These are phyloP conservation scores for Aspergillus taichungensis DNA, from an alignment of 495 filamentous ascomycete genomes.

Conservation along the genomic window DNA sequence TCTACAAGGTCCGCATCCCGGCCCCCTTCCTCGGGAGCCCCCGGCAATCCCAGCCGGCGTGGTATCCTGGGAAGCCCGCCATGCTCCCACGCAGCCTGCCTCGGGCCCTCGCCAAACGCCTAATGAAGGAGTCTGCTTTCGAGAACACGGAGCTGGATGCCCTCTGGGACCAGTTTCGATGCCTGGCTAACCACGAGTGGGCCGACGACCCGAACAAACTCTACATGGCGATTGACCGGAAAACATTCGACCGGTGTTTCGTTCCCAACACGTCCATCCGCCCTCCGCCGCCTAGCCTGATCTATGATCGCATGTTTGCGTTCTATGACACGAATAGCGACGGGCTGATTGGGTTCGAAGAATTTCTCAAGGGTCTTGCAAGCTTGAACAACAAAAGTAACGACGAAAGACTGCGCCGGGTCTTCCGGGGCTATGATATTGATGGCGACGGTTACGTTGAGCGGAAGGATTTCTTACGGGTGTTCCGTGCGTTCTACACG, in stretches of 20 bases:
- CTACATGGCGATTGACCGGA: conserved; percentile 75
- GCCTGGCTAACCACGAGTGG: conserved; percentile 80
- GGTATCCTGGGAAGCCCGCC: conserved; percentile 84
- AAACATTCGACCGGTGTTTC: conserved; percentile 84
- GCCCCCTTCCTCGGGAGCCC: conserved; percentile 58
- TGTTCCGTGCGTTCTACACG: conserved; percentile 85
- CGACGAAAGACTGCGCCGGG: conserved; percentile 56
- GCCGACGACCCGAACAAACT: conserved; percentile 70
- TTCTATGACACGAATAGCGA: conserved; percentile 91
- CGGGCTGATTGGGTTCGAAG: conserved; percentile 85
- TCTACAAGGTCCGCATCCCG: conserved; percentile 84
- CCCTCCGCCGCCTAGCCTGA: conserved; percentile 72
- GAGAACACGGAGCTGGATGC: conserved; percentile 81
- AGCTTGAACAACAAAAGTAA: conserved; percentile 64
- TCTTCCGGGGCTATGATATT: conserved; percentile 88
- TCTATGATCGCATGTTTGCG: conserved; percentile 91
- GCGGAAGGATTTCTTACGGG: conserved; percentile 80
- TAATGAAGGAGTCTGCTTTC: conserved; percentile 65
- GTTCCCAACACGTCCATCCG: conserved; percentile 70
- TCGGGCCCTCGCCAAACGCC: conserved; percentile 49
- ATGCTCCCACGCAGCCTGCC: conserved; percentile 55
- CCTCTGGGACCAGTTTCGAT: conserved; percentile 93
- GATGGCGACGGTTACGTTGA: conserved; percentile 83
- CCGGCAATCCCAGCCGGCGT: conserved; percentile 63
- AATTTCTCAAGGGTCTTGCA: conserved; percentile 79